Evolutionary conservation across 805 yeast species (phyloP).

Genomic region (Candida sithepensis): DNA sequence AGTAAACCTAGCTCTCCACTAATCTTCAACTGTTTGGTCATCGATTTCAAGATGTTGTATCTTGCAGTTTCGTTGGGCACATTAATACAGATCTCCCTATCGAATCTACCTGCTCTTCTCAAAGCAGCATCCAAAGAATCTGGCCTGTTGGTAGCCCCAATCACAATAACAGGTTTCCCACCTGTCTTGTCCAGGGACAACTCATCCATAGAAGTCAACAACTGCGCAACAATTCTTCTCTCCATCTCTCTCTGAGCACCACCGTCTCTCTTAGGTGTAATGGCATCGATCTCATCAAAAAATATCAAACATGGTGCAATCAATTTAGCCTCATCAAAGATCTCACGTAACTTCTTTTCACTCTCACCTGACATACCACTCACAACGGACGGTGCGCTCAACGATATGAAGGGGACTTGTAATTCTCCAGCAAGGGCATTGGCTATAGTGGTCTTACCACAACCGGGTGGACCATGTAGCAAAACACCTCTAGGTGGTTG

Average conservation of each 20-base stretch:
- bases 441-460: slow-evolving; percentile 96
- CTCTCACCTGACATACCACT: slow-evolving; percentile 99
- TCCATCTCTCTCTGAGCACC: slow-evolving; percentile 99
- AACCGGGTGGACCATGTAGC: slow-evolving; percentile 97
- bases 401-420: slow-evolving; percentile 84
- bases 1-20: slow-evolving; percentile 68
- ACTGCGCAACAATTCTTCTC: slow-evolving; percentile 91
- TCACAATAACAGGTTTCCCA: slow-evolving; percentile 88
- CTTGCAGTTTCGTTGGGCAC: slow-evolving; percentile 92
- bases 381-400: slow-evolving; percentile 94
- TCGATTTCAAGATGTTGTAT: slow-evolving; percentile 66
- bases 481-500: slow-evolving; percentile 95
- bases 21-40: slow-evolving; percentile 64
- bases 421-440: slow-evolving; percentile 94
- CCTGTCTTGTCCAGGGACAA: slow-evolving; percentile 81
- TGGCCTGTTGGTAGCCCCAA: slow-evolving; percentile 97
- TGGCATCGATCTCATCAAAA: slow-evolving; percentile 96
- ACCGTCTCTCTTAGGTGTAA: slow-evolving; percentile 96
- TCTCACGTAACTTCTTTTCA: slow-evolving; percentile 88
- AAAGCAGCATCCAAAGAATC: slow-evolving; percentile 93
- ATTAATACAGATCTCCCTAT: slow-evolving; percentile 86
- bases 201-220: slow-evolving; percentile 93
- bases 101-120: slow-evolving; percentile 95
- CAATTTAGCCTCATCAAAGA: slow-evolving; percentile 86
- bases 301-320: slow-evolving; percentile 92